phyloP scores from a whole-genome alignment of 495 filamentous ascomycete species.

The Neurospora discreta region DNA sequence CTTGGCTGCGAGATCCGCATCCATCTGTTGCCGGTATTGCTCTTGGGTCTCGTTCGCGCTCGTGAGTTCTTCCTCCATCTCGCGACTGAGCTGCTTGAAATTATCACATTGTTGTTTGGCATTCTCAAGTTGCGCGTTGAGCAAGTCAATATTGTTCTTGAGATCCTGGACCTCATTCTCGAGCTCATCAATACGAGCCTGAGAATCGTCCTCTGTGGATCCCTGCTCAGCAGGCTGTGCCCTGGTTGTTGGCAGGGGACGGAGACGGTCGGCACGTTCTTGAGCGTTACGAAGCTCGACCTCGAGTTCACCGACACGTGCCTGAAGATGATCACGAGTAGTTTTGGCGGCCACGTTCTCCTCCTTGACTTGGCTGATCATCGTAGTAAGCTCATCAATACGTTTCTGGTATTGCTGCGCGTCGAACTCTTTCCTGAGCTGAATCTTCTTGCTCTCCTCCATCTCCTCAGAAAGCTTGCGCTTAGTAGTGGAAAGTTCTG shows the following conservation, averaged over 20 bases:
- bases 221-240: conserved; percentile 34
- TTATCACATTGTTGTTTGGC: conserved; percentile 70
- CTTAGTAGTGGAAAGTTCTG: conserved; percentile 66
- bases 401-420: conserved; percentile 71
- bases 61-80: conserved; percentile 78
- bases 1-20: conserved; percentile 59
- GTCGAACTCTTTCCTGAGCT: conserved; percentile 79
- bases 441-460: conserved; percentile 68
- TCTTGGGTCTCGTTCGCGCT: conserved; percentile 71
- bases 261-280: conserved; percentile 69
- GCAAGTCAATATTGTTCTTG: conserved; percentile 67
- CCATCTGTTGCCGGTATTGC: conserved; percentile 76
- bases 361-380: conserved; percentile 65
- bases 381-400: conserved; percentile 81
- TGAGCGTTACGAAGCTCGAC: conserved; percentile 81
- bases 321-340: conserved; percentile 74
- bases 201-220: conserved; percentile 34
- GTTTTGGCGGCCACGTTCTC: conserved; percentile 76
- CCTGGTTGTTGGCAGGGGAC: conserved; percentile 55
- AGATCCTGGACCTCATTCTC: conserved; percentile 72
- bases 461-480: conserved; percentile 73
- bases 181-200: conserved; percentile 75
- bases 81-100: conserved; percentile 80
- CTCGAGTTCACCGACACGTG: conserved; percentile 74
- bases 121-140: conserved; percentile 64